Evolutionary conservation across 129 eudicot species (phyloP).

Genomic region (Tanacetum coccineum): DNA sequence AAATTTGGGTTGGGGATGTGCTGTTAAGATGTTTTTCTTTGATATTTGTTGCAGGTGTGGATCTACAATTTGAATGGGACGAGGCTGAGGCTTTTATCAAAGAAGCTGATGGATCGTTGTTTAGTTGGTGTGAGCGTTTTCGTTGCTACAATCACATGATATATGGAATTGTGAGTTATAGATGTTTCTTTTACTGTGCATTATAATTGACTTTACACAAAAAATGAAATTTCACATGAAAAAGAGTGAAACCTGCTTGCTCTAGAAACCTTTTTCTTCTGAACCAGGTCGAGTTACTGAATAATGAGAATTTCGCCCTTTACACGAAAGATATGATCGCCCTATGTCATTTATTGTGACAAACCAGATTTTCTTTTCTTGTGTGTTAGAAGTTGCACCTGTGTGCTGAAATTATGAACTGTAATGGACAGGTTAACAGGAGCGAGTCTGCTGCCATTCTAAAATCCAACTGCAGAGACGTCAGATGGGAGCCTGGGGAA

Average conservation of each 20-base stretch:
- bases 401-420: background rate
- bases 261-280: no score
- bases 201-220: background rate
- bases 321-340: no score
- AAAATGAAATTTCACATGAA: no score
- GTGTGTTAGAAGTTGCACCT: no score
- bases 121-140: slow-evolving; percentile 93
- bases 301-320: no score
- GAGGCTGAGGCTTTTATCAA: slow-evolving; percentile 71
- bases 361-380: no score
- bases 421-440: slow-evolving; percentile 54
- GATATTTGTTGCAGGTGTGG: slow-evolving; percentile 63
- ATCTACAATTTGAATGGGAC: slow-evolving; percentile 84
- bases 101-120: slow-evolving; percentile 86
- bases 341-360: no score
- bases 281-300: no score
- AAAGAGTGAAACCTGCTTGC: no score
- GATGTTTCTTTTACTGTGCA: no score
- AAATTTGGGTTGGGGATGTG: background rate
- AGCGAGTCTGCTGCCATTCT: slow-evolving; percentile 33
- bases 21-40: slow-evolving; percentile 9
- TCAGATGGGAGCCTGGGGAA: slow-evolving; percentile 72
- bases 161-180: slow-evolving; percentile 69
- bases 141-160: slow-evolving; percentile 77
- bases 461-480: slow-evolving; percentile 35